Evolutionary conservation across 371 early-diverging fungal genomes (phyloP).

Genomic region (Entomophthora muscae): DNA sequence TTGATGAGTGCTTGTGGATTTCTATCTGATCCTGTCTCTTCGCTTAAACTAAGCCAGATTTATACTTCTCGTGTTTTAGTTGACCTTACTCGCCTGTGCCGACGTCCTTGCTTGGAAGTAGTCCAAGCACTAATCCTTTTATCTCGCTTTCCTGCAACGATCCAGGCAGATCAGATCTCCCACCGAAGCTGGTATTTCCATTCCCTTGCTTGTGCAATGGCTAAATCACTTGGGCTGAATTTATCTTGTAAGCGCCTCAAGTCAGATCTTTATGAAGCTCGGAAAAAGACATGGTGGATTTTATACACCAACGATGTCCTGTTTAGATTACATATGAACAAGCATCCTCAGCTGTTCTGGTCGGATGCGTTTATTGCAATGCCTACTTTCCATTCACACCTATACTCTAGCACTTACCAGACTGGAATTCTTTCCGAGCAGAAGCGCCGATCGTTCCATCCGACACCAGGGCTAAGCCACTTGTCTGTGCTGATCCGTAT

Average conservation of each 20-base stretch:
- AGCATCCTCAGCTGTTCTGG: neutral
- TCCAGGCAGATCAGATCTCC: neutral
- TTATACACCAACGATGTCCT: conserved; percentile 3
- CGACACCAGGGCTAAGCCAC: neutral
- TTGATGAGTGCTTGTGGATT: conserved; percentile 2
- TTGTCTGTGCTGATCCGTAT: neutral
- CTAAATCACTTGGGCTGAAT: conserved; percentile 1
- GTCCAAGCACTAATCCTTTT: conserved; percentile 2
- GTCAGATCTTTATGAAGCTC: neutral
- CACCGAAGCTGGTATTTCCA: conserved; percentile 3
- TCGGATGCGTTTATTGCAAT: neutral
- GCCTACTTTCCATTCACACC: conserved; percentile 2
- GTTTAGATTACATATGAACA: neutral
- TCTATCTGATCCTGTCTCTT: neutral
- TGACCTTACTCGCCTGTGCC: neutral
- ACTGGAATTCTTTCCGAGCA: neutral
- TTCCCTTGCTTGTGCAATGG: neutral
- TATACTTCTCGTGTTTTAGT: neutral
- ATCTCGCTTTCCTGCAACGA: conserved; percentile 1
- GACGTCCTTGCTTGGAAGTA: neutral
- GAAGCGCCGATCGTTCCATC: neutral
- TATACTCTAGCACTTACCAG: neutral
- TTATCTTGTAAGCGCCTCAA: neutral
- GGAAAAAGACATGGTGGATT: conserved; percentile 4
- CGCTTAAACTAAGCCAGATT: neutral